phyloP scores from a whole-genome alignment of 805 yeast species.

The Saturnispora serradocipensis region DNA sequence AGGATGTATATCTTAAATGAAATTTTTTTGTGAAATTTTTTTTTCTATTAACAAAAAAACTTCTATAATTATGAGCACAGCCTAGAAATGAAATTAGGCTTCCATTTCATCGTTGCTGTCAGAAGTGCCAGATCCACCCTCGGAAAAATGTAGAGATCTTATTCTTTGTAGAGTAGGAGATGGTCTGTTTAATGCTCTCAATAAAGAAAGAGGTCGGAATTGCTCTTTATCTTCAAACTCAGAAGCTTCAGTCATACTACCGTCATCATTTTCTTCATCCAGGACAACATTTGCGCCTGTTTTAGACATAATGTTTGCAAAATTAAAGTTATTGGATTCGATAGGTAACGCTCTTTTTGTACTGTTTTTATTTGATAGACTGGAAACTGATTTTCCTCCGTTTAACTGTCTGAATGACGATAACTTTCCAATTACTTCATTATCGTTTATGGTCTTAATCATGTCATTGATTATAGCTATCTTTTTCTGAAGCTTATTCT shows the following conservation, averaged over 20 bases:
- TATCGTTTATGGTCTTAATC: not conserved
- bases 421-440: not conserved
- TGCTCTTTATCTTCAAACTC: conserved; percentile 2
- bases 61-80: not conserved
- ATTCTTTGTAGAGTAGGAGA: not conserved
- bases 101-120: conserved; percentile 2
- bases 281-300: no score
- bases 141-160: not conserved
- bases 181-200: not conserved
- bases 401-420: not conserved
- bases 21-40: not conserved
- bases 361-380: not conserved
- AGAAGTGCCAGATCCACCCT: not conserved
- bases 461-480: not conserved
- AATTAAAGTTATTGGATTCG: not conserved
- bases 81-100: not conserved
- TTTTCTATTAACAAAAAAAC: not conserved
- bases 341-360: not conserved
- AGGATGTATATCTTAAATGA: not conserved
- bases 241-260: not conserved
- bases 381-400: not conserved
- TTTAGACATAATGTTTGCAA: not conserved
- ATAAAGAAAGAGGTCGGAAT: not conserved
- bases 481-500: conserved; percentile 1
- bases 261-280: not conserved